phyloP scores from a whole-genome alignment of 2,329 filamentous ascomycete species.

The Tolypocladium sp. region DNA sequence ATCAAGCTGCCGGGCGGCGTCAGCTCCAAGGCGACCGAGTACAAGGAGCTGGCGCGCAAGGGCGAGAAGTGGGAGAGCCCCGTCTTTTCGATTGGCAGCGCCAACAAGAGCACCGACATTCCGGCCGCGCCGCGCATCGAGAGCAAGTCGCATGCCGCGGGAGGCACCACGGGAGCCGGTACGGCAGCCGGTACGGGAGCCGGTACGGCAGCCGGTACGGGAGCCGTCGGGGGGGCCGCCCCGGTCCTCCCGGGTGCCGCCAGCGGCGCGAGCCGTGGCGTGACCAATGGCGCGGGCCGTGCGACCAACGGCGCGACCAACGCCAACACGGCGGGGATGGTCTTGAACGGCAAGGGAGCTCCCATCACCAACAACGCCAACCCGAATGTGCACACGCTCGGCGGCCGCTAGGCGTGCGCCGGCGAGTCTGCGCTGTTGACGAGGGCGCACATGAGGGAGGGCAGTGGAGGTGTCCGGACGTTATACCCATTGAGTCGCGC shows the following conservation, averaged over 20 bases:
- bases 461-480: neutral
- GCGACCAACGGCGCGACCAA: slow-evolving; percentile 8
- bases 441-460: neutral
- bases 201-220: too few species aligned
- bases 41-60: slow-evolving; percentile 77
- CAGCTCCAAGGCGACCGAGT: slow-evolving; percentile 88
- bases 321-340: slow-evolving; percentile 7
- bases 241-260: too few species aligned
- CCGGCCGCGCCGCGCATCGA: slow-evolving; percentile 48
- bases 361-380: neutral
- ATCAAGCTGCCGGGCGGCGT: slow-evolving; percentile 76
- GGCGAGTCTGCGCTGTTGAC: slow-evolving; percentile 3
- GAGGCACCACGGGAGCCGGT: slow-evolving; percentile 5
- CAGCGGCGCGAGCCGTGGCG: neutral
- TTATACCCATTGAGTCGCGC: slow-evolving; percentile 8
- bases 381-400: slow-evolving; percentile 3
- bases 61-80: slow-evolving; percentile 93
- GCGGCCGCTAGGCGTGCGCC: slow-evolving; percentile 9
- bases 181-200: too few species aligned
- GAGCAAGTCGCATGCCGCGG: slow-evolving; percentile 28
- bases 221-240: too few species aligned
- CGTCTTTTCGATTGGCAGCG: slow-evolving; percentile 79
- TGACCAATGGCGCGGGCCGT: neutral
- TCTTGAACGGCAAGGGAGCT: neutral
- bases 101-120: slow-evolving; percentile 62